These are phyloP conservation scores for Syzygium malaccense DNA, from an alignment of 441 rosid species.

Conservation along the genomic window DNA sequence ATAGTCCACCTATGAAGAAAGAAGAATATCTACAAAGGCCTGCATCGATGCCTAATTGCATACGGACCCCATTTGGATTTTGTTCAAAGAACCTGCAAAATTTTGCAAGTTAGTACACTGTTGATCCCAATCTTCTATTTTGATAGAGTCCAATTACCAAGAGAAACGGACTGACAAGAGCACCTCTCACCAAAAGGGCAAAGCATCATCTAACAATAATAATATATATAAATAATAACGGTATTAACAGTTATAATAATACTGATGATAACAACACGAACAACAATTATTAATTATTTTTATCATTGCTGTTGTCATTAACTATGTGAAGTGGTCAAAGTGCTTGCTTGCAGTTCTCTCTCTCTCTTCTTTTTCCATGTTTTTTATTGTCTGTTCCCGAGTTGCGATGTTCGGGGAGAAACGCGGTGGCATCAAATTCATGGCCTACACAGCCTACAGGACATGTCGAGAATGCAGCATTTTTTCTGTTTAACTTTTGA, in stretches of 20 bases:
- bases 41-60: neutral
- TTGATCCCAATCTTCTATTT: neutral
- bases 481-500: constrained; percentile 12
- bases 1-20: neutral
- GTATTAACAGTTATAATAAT: neutral
- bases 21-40: neutral
- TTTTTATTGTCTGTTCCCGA: neutral
- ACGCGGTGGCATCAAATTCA: constrained; percentile 20
- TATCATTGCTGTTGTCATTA: neutral
- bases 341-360: neutral
- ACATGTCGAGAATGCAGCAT: constrained; percentile 7
- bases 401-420: neutral
- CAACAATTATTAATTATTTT: neutral
- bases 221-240: neutral
- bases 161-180: neutral
- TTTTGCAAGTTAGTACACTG: neutral
- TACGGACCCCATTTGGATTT: neutral
- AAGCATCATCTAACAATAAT: neutral
- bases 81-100: neutral
- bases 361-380: neutral
- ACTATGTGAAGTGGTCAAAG: neutral
- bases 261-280: neutral
- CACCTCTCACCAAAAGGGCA: neutral
- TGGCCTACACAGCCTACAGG: neutral
- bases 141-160: neutral